phyloP scores from a whole-genome alignment of 495 filamentous ascomycete genomes.

The Neurospora sp. region DNA sequence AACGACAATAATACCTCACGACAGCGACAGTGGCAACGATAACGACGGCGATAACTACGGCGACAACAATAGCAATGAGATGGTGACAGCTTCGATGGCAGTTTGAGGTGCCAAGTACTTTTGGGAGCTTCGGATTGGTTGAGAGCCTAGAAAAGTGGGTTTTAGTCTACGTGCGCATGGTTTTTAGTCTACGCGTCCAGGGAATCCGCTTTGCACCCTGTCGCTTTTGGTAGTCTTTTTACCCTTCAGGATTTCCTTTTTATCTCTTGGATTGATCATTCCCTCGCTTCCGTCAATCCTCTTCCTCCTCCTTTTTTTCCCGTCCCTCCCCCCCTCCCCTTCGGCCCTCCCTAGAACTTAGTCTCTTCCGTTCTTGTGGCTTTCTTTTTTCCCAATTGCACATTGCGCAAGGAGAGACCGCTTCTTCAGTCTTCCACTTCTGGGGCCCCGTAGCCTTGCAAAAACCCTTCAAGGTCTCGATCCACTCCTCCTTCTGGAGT shows the following conservation, averaged over 20 bases:
- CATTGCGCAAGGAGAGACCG: neutral
- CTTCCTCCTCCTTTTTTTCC: conserved; percentile 15
- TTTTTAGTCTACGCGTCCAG: too few relatives aligned
- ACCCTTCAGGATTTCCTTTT: conserved; percentile 1
- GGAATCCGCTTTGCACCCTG: conserved; percentile 3
- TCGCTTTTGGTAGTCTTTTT: conserved; percentile 6
- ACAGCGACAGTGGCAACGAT: too few relatives aligned
- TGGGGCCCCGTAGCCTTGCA: neutral
- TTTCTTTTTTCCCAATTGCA: neutral
- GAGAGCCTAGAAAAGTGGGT: too few relatives aligned
- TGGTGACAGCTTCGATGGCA: too few relatives aligned
- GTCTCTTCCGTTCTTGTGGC: conserved; percentile 1
- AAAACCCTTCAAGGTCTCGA: neutral
- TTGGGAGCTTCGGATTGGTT: too few relatives aligned
- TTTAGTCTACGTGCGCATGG: too few relatives aligned
- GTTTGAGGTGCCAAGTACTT: too few relatives aligned
- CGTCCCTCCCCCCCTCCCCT: conserved; percentile 1
- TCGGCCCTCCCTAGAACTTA: neutral
- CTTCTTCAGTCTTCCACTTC: neutral
- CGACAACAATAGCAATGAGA: too few relatives aligned
- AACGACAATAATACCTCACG: too few relatives aligned
- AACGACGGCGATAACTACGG: too few relatives aligned
- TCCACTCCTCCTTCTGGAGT: neutral
- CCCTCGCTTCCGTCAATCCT: conserved; percentile 14
- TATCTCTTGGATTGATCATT: conserved; percentile 2